A percentile compares a stretch with the other conserved stretches of the same genome.
Evolutionary conservation across 768 basidiomycete genomes (phyloP).

Genomic region (Brasilioporus rufonigricans): DNA sequence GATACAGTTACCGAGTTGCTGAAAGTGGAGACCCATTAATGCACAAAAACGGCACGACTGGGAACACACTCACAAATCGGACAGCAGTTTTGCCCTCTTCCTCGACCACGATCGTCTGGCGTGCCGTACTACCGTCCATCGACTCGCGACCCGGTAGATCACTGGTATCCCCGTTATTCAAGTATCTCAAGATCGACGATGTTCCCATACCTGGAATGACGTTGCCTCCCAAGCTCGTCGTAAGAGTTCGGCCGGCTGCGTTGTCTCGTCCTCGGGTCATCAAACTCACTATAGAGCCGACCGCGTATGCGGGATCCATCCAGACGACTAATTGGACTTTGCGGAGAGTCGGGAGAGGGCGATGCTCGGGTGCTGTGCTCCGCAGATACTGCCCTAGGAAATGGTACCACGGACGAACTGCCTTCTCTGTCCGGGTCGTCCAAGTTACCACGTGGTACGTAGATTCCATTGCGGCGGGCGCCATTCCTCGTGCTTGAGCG

Average conservation of each 20-base stretch:
- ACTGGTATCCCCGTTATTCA: slow-evolving; percentile 56
- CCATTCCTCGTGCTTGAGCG: slow-evolving; percentile 55
- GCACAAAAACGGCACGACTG: not conserved
- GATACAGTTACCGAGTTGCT: slow-evolving; percentile 99
- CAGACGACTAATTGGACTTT: slow-evolving; percentile 25
- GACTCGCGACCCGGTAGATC: slow-evolving; percentile 62
- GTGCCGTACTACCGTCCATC: slow-evolving; percentile 59
- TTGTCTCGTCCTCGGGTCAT: slow-evolving; percentile 49
- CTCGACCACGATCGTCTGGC: slow-evolving; percentile 70
- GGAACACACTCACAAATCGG: slow-evolving; percentile 65
- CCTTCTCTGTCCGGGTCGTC: slow-evolving; percentile 36
- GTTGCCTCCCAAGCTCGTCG: slow-evolving; percentile 60
- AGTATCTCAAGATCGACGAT: slow-evolving; percentile 61
- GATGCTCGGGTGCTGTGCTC: slow-evolving; percentile 40
- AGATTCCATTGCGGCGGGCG: slow-evolving; percentile 47
- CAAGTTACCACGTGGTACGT: slow-evolving; percentile 39
- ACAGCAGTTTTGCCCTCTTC: slow-evolving; percentile 80
- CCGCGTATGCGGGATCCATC: slow-evolving; percentile 46
- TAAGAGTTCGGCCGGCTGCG: slow-evolving; percentile 63
- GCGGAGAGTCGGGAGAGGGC: slow-evolving; percentile 39
- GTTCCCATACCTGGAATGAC: slow-evolving; percentile 68
- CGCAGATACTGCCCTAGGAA: slow-evolving; percentile 58
- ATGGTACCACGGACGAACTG: slow-evolving; percentile 52
- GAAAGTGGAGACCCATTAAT: slow-evolving; percentile 12
- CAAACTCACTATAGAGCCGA: slow-evolving; percentile 74